Conservation (phyloP, 768 basidiomycete genomes). For the Trametes coccinea region DNA sequence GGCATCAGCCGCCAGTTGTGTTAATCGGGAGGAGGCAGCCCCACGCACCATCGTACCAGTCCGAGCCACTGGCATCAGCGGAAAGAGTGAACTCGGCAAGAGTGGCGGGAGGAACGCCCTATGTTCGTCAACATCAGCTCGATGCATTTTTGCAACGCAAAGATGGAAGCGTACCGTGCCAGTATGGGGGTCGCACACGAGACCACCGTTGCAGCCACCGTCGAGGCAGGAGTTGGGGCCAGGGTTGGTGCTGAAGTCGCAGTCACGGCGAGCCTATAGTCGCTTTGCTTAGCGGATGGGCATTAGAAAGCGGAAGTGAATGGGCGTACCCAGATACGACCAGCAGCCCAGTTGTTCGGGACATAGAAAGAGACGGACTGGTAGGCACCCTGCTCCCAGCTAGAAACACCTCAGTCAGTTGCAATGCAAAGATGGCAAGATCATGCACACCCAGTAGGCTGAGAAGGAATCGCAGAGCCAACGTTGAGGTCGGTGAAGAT, state of each 20-base stretch:
- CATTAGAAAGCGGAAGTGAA: neutral
- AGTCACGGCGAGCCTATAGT: constrained; percentile 33
- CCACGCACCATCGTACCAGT: constrained; percentile 35
- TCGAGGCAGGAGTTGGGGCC: constrained; percentile 36
- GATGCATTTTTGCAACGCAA: no score
- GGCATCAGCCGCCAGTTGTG: neutral
- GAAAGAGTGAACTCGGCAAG: constrained; percentile 38
- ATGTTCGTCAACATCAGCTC: neutral
- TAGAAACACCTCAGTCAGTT: neutral
- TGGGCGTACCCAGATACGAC: constrained; percentile 37
- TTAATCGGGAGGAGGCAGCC: neutral
- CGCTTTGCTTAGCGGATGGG: neutral
- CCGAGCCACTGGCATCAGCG: constrained; percentile 20
- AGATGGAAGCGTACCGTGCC: constrained; percentile 33
- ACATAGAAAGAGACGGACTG: constrained; percentile 33
- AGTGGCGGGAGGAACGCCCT: constrained; percentile 38
- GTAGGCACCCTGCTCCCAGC: constrained; percentile 30
- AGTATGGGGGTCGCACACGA: constrained; percentile 36
- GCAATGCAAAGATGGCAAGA: neutral
- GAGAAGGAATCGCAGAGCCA: constrained; percentile 30
- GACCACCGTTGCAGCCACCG: constrained; percentile 43
- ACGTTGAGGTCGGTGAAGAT: constrained; percentile 38
- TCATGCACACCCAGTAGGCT: constrained; percentile 32
- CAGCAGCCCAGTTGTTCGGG: constrained; percentile 40
- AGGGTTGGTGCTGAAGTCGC: constrained; percentile 36